A percentile compares a stretch with the other conserved stretches of the same genome.
These are phyloP conservation scores for Aspergillus cristatus DNA, from an alignment of 495 filamentous ascomycete genomes.

Conservation along the genomic window DNA sequence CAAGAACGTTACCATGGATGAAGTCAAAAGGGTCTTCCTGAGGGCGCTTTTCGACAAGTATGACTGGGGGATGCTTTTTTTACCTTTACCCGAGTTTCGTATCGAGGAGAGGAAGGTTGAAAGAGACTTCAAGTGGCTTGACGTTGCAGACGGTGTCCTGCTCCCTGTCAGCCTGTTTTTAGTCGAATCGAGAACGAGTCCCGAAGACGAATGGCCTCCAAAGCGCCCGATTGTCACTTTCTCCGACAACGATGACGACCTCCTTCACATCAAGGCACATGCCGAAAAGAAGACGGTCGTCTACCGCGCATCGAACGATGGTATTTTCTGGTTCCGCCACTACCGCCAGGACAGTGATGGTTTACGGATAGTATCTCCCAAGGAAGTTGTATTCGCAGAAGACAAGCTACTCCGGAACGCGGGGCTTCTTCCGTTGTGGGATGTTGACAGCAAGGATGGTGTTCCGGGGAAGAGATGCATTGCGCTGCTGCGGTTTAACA, in stretches of 20 bases:
- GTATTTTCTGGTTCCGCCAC: slow-evolving; percentile 1
- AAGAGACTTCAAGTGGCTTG: neutral
- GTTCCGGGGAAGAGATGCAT: neutral
- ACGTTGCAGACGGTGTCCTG: neutral
- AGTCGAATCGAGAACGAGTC: neutral
- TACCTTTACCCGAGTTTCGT: neutral
- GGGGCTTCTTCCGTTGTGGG: neutral
- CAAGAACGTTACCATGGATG: neutral
- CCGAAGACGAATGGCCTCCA: neutral
- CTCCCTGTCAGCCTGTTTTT: neutral
- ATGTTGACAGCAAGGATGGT: neutral
- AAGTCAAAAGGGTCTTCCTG: slow-evolving; percentile 1
- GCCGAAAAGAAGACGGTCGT: neutral
- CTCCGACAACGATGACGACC: neutral
- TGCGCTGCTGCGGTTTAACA: neutral
- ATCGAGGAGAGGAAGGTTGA: neutral
- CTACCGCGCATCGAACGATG: neutral
- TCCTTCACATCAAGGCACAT: slow-evolving; percentile 1
- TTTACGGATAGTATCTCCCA: neutral
- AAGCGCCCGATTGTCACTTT: neutral
- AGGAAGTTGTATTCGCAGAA: neutral
- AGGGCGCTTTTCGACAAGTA: neutral
- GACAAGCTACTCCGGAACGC: neutral
- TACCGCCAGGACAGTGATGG: slow-evolving; percentile 1
- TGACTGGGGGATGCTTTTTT: neutral